These are phyloP conservation scores for Trametes sp. DNA, from an alignment of 1,284 basidiomycete species.

Conservation along the genomic window DNA sequence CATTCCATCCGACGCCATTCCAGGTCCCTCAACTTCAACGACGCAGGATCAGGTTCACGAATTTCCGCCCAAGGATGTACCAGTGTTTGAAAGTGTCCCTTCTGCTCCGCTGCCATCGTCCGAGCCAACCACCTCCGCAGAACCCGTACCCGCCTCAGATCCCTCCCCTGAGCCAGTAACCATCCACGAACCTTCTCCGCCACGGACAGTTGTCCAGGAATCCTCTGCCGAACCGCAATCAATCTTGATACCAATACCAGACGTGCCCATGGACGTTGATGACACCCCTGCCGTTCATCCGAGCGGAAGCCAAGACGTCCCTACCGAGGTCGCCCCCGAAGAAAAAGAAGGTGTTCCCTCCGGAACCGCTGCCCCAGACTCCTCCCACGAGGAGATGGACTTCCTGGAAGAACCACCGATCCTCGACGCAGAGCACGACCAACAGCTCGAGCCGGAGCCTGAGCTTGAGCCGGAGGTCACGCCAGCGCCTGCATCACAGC, in stretches of 20 bases:
- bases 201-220: not conserved
- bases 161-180: too few species aligned
- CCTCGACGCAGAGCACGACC: too few species aligned
- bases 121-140: not conserved
- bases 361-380: not conserved
- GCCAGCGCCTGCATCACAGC: too few species aligned
- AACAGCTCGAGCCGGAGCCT: too few species aligned
- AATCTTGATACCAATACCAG: not conserved
- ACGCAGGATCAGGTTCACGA: not conserved
- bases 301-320: too few species aligned
- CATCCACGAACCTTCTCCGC: too few species aligned
- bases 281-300: not conserved
- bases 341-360: not conserved
- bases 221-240: not conserved
- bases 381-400: not conserved
- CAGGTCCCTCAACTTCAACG: not conserved
- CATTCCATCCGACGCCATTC: not conserved
- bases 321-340: too few species aligned
- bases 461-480: too few species aligned
- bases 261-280: constrained; percentile 40
- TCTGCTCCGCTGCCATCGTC: too few species aligned
- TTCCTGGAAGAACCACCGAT: not conserved
- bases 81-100: not conserved
- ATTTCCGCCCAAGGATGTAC: not conserved
- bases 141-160: too few species aligned